Percentiles rank a stretch among this genome's conserved stretches.
These are phyloP conservation scores for Colletotrichum caudatum DNA, from an alignment of 2,329 filamentous ascomycete species.

Conservation along the genomic window DNA sequence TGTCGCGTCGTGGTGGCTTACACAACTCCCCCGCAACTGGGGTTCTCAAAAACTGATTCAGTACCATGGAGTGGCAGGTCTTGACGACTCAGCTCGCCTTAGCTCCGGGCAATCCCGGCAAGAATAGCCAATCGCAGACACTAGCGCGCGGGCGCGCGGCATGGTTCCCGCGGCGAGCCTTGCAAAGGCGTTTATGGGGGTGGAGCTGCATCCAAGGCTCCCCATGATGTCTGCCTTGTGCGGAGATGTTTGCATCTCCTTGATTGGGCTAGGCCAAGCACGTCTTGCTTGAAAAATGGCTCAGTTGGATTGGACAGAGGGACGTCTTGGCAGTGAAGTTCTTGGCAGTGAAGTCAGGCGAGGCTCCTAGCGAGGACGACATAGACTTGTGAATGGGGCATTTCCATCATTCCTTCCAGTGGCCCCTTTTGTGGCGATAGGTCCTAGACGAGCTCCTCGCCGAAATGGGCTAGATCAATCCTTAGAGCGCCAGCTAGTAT, in stretches of 20 bases:
- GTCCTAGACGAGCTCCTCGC: background rate
- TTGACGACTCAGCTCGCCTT: conserved; percentile 26
- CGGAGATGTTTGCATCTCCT: background rate
- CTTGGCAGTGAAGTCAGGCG: background rate
- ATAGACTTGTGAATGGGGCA: background rate
- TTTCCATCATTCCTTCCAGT: background rate
- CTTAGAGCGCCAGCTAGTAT: background rate
- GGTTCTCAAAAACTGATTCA: conserved; percentile 18
- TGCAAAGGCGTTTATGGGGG: conserved; percentile 3
- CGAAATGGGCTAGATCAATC: background rate
- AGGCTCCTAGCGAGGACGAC: background rate
- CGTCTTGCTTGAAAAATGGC: background rate
- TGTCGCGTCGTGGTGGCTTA: conserved; percentile 1
- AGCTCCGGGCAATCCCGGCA: conserved; percentile 15
- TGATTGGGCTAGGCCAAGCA: background rate
- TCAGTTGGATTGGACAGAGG: background rate
- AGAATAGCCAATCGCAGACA: conserved; percentile 18
- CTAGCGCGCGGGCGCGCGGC: conserved; percentile 12
- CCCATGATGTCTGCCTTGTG: background rate
- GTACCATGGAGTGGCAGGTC: conserved; percentile 19
- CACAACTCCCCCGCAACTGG: conserved; percentile 11
- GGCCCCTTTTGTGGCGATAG: background rate
- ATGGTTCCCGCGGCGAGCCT: conserved; percentile 8
- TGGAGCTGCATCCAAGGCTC: conserved; percentile 15
- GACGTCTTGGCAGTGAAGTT: background rate